phyloP scores from a whole-genome alignment of 2,329 filamentous ascomycete genomes.

The Calcarisporium arbuscula region DNA sequence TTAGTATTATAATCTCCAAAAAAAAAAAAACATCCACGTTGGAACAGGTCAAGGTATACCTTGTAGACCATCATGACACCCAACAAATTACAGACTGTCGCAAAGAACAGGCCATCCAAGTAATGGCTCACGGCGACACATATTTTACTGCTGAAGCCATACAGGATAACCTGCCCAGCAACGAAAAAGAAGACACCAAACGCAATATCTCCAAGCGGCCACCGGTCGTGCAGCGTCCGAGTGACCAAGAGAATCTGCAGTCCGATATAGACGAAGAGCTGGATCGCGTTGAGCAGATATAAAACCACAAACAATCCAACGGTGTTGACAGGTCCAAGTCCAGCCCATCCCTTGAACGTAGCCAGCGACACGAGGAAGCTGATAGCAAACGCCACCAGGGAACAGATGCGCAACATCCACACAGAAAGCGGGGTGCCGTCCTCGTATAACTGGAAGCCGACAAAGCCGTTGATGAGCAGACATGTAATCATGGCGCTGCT shows the following conservation, averaged over 20 bases:
- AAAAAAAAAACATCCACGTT: not conserved
- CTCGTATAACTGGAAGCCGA: constrained; percentile 97
- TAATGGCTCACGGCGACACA: constrained; percentile 86
- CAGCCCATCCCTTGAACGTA: constrained; percentile 89
- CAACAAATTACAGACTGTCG: constrained; percentile 86
- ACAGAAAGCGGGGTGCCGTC: constrained; percentile 90
- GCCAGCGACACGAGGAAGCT: constrained; percentile 81
- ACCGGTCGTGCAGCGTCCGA: constrained; percentile 87
- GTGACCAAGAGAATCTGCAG: constrained; percentile 86
- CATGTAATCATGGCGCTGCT: constrained; percentile 81
- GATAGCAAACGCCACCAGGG: constrained; percentile 75
- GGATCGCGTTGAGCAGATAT: constrained; percentile 85
- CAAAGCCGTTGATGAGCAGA: constrained; percentile 93
- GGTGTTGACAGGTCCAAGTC: constrained; percentile 78
- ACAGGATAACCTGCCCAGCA: constrained; percentile 85
- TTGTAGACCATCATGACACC: constrained; percentile 99
- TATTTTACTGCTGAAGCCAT: constrained; percentile 80
- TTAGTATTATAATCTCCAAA: constrained; percentile 9
- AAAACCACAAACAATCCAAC: constrained; percentile 85
- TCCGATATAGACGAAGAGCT: constrained; percentile 75
- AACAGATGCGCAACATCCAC: constrained; percentile 81
- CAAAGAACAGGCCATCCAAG: constrained; percentile 88
- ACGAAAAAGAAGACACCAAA: constrained; percentile 92
- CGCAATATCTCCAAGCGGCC: constrained; percentile 86
- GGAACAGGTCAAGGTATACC: constrained; percentile 37